Base-by-base conservation (phyloP, 2,329 filamentous ascomycete species). In the Monilinia vaccinii-corymbosi region DNA sequence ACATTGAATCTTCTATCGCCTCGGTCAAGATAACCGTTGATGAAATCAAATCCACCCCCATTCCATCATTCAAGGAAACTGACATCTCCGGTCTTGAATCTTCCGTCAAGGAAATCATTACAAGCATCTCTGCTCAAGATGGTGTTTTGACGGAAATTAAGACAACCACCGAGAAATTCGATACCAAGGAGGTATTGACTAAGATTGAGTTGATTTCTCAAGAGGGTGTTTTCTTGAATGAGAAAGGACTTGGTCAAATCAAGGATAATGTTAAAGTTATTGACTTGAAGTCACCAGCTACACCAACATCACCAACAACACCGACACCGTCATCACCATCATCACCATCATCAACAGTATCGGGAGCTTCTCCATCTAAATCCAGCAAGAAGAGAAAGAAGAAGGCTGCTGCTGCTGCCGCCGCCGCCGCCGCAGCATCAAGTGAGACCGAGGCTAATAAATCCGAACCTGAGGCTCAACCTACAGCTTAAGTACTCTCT, bases 301-400 rank as follows among this genome's bases (percentile, higher is more conserved):
- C 68, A 36, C 65, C 64, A 18, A 82, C 81, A 25, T 83, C 78
- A 2, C 46, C 51, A 56, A 67, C 64, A 11, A 66, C 65, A 4
- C 69, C 67, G 4, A 67, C 34, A 21, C 63, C 64, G 18, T 82
- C 81, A 23, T 47, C 58, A 14, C 65, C 66, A 25, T 65, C 64
- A 13, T 69, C 67, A 3, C 68, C 69, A 31, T 70, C 68, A 42
- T 65, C 64, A 14, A 82, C 64, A 8, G 68, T 68, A 23, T 70
- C 68, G 83, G 78, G 3, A 80, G 77, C 23, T 99, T 94, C 18
- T 97, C 92, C 66, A 97, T 89, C 61, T 97, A 75, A 55, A n/a
- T 44, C 51, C 23, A 55, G 18, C 11, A 42, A 44, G 42, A 55
- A 45, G 40, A 55, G 38, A 28, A 45, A 44, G 28, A 55, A 44